Evolutionary conservation across 2,329 filamentous ascomycete genomes (phyloP).

Genomic region (Thyridium curvatum): DNA sequence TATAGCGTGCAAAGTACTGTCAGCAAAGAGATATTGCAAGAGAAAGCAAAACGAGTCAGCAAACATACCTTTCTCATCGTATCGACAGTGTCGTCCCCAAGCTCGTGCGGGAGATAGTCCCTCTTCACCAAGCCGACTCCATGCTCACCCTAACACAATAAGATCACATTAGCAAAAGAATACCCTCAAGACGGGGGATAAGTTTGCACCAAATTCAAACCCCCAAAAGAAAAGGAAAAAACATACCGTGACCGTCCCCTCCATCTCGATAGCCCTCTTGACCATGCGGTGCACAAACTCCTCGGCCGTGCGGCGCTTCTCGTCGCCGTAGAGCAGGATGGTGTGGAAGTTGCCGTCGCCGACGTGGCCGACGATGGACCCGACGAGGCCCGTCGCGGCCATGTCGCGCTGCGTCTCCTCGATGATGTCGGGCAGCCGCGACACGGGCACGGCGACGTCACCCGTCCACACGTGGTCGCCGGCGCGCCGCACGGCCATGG

Average conservation of each 20-base stretch:
- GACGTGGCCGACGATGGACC: slow-evolving; percentile 65
- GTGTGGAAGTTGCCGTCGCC: slow-evolving; percentile 65
- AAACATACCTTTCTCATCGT: slow-evolving; percentile 68
- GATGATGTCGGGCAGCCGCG: slow-evolving; percentile 65
- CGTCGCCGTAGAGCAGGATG: slow-evolving; percentile 56
- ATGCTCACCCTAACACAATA: slow-evolving; percentile 65
- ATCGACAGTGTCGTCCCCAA: slow-evolving; percentile 69
- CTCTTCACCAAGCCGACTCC: slow-evolving; percentile 80
- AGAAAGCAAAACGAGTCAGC: background rate
- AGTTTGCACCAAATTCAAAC: too few species aligned
- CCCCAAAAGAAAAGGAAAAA: too few species aligned
- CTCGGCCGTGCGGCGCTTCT: slow-evolving; percentile 61
- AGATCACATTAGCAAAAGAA: too few species aligned
- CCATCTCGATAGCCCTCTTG: slow-evolving; percentile 76
- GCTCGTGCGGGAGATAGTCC: slow-evolving; percentile 74
- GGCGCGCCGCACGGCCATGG: slow-evolving; percentile 58
- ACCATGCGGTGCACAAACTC: slow-evolving; percentile 77
- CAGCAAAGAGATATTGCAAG: background rate
- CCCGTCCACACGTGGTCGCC: slow-evolving; percentile 79
- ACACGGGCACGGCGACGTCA: slow-evolving; percentile 80
- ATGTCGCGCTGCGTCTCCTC: slow-evolving; percentile 72
- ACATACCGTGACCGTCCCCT: slow-evolving; percentile 79
- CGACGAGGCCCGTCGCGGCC: slow-evolving; percentile 64
- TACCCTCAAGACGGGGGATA: too few species aligned
- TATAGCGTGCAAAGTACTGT: slow-evolving; percentile 20